These are phyloP conservation scores for Annulohypoxylon stygium DNA, from an alignment of 495 filamentous ascomycete genomes.

Conservation along the genomic window DNA sequence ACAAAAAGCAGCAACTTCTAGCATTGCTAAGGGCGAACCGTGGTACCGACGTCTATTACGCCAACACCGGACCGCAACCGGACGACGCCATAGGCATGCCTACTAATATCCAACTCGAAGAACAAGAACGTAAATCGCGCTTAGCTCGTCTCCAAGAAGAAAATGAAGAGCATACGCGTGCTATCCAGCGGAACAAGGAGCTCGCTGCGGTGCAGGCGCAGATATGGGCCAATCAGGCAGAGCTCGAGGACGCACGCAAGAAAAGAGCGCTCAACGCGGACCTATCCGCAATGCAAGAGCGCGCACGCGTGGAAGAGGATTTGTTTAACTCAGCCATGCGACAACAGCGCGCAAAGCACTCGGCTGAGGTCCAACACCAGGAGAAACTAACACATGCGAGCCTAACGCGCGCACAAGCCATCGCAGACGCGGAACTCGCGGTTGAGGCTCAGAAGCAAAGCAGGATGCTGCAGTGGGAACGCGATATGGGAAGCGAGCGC, in stretches of 20 bases:
- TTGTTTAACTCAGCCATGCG: slow-evolving; percentile 50
- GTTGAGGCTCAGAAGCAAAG: slow-evolving; percentile 54
- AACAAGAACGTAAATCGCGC: slow-evolving; percentile 58
- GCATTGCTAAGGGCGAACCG: slow-evolving; percentile 58
- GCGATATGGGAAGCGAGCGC: slow-evolving; percentile 50
- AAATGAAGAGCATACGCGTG: slow-evolving; percentile 53
- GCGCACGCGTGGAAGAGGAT: slow-evolving; percentile 55
- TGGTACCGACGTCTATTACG: slow-evolving; percentile 61
- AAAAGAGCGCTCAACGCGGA: slow-evolving; percentile 46
- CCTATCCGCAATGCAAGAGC: slow-evolving; percentile 47
- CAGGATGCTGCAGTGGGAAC: slow-evolving; percentile 56
- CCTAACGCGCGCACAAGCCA: slow-evolving; percentile 52
- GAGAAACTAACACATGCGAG: slow-evolving; percentile 56
- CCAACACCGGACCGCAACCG: slow-evolving; percentile 61
- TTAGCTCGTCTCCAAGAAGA: slow-evolving; percentile 55
- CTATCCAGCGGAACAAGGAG: slow-evolving; percentile 57
- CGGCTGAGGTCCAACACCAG: slow-evolving; percentile 54
- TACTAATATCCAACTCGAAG: slow-evolving; percentile 57
- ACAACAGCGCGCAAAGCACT: slow-evolving; percentile 50
- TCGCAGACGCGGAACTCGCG: slow-evolving; percentile 58
- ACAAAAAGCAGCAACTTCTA: slow-evolving; percentile 54
- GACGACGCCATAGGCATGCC: slow-evolving; percentile 60
- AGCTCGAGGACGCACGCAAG: slow-evolving; percentile 60
- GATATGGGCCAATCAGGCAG: slow-evolving; percentile 58
- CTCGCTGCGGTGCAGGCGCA: slow-evolving; percentile 59